Base-by-base conservation (phyloP, 1,284 basidiomycete species). In the Cryptococcus floricola region DNA sequence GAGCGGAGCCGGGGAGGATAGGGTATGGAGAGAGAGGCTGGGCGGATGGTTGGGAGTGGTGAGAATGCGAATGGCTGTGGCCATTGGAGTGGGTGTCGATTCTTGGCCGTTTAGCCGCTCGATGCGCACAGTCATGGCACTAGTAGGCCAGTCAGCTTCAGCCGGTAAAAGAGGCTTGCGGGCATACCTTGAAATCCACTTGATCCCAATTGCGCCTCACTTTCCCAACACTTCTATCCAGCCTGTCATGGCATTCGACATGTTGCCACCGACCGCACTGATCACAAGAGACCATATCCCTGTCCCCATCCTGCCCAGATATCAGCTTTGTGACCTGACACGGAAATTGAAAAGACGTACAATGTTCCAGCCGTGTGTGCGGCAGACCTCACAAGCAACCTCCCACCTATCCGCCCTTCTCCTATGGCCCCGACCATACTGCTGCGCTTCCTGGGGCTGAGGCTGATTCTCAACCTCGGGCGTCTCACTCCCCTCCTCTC, bases 241-340 rank as follows among this genome's bases (percentile, higher is more conserved):
- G 58, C 25, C 61, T 60, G 56, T 78, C 73, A 53, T 76, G 74
- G 56, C 77, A 78, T 39, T 65, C 67, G 28, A 69, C 67, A 60
- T 77, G 77, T 52, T 78, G 75, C 81, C 81, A 81, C 28, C 78
- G 69, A 10, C 77, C 77, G 61, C 81, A 82, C 34, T 74, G 69
- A 57, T 82, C 81, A 59, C 81, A 82, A 41, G 73, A 79, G 12
- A 81, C 80, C 34, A 81, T 67, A 54, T 79, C 77, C 4, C 70
- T 56, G 42, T 77, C 77, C 31, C 79, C 79, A 60, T 79, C 78
- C 70, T 77, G 47, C 37, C 25, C 34, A 46, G 45, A 39, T 44
- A 28, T 41, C 49, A 39, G 39, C 10, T 41, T 42, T 48, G 13
- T 10, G n/a, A 31, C 1, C 6, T 10, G 10, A 8, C 31, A 10